phyloP scores from a whole-genome alignment of 1,284 basidiomycete genomes.

The Cryptococcus floricola region DNA sequence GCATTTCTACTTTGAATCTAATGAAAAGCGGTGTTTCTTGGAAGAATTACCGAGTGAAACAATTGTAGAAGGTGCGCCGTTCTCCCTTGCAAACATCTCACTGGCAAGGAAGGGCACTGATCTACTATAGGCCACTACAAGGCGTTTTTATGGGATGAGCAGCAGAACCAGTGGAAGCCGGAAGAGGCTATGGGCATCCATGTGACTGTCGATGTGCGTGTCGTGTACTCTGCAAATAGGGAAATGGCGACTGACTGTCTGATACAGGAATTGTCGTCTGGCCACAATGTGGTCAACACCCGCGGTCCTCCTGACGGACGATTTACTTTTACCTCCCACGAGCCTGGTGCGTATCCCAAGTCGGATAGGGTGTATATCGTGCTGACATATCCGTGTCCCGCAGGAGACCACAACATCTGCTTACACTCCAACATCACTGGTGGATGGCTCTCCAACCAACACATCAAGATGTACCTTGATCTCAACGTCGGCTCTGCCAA shows the following conservation, averaged over 20 bases:
- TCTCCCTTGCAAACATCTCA: neutral
- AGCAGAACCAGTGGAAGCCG: constrained; percentile 63
- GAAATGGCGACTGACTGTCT: neutral
- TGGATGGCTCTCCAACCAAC: constrained; percentile 76
- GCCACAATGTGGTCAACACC: constrained; percentile 67
- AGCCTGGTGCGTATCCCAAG: constrained; percentile 53
- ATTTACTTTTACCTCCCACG: constrained; percentile 97
- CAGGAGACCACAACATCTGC: constrained; percentile 93
- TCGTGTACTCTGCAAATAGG: neutral
- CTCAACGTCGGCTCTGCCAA: constrained; percentile 85
- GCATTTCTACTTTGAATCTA: constrained; percentile 89
- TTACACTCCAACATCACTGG: constrained; percentile 80
- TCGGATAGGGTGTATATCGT: neutral
- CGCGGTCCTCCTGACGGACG: constrained; percentile 82
- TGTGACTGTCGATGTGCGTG: constrained; percentile 78
- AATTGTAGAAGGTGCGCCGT: constrained; percentile 77
- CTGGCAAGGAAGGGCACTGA: neutral
- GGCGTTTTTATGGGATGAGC: constrained; percentile 84
- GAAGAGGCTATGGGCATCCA: constrained; percentile 80
- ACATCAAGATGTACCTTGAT: constrained; percentile 93
- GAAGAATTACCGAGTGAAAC: constrained; percentile 97
- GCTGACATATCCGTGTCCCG: neutral
- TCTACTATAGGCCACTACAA: constrained; percentile 74
- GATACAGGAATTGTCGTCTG: constrained; percentile 32
- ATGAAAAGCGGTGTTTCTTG: constrained; percentile 88